Evolutionary conservation across 306 rosid genomes (phyloP).

Genomic region (Comarum palustre): DNA sequence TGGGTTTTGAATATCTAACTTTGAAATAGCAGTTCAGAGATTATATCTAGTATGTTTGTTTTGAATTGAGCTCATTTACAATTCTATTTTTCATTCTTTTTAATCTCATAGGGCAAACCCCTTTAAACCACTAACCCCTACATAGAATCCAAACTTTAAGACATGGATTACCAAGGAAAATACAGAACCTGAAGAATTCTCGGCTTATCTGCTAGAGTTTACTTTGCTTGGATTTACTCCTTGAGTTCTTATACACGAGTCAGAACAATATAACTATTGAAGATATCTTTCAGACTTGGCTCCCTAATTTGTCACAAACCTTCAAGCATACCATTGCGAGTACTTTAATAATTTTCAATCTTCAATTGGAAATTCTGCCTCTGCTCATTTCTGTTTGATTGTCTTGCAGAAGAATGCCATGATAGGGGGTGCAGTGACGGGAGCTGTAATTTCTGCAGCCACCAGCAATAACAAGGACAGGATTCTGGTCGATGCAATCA

Average conservation of each 20-base stretch:
- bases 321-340: constrained; percentile 7
- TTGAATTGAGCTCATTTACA: not conserved
- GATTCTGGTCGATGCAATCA: constrained; percentile 60
- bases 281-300: not conserved
- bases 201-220: too few relatives aligned
- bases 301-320: not conserved
- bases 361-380: constrained; percentile 20
- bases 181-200: too few relatives aligned
- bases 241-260: not conserved
- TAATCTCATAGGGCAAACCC: not conserved
- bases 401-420: constrained; percentile 76
- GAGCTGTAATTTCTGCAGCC: constrained; percentile 67
- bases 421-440: constrained; percentile 86
- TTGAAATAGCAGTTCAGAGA: not conserved
- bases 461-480: constrained; percentile 44
- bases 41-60: not conserved
- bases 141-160: too few relatives aligned
- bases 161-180: too few relatives aligned
- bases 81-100: not conserved
- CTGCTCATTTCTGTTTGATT: constrained; percentile 2
- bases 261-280: not conserved
- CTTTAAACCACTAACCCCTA: not conserved
- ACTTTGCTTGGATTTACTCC: too few relatives aligned
- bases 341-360: not conserved
- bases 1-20: not conserved